These are phyloP conservation scores for Blastomyces percursus DNA, from an alignment of 2,329 filamentous ascomycete genomes.

Conservation along the genomic window DNA sequence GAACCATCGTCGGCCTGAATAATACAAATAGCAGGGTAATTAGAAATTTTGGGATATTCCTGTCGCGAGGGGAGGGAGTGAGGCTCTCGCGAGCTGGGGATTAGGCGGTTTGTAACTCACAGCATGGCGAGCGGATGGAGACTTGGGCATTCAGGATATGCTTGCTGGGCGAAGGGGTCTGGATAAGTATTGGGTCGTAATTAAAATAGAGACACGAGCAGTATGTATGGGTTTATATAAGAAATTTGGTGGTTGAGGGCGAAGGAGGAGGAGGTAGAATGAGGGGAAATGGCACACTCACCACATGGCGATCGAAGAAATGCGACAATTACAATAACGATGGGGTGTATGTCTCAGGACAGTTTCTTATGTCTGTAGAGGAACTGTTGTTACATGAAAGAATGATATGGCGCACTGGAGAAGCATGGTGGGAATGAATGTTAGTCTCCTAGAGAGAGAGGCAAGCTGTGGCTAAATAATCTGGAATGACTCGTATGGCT, in stretches of 20 bases:
- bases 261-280: background rate
- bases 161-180: slow-evolving; percentile 54
- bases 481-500: no score
- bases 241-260: background rate
- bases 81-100: background rate
- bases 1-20: slow-evolving; percentile 59
- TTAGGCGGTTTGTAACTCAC: slow-evolving; percentile 41
- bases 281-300: background rate
- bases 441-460: background rate
- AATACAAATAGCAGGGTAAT: background rate
- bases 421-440: background rate
- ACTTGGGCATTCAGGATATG: slow-evolving; percentile 98
- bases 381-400: background rate
- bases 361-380: background rate
- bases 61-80: background rate
- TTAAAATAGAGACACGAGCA: background rate
- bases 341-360: background rate
- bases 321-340: background rate
- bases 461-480: no score
- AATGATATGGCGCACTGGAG: background rate
- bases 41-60: background rate
- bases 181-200: background rate
- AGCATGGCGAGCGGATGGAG: slow-evolving; percentile 88
- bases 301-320: background rate
- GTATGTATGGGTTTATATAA: background rate